phyloP scores from a whole-genome alignment of 2,329 filamentous ascomycete species.

The Alternaria longipes region DNA sequence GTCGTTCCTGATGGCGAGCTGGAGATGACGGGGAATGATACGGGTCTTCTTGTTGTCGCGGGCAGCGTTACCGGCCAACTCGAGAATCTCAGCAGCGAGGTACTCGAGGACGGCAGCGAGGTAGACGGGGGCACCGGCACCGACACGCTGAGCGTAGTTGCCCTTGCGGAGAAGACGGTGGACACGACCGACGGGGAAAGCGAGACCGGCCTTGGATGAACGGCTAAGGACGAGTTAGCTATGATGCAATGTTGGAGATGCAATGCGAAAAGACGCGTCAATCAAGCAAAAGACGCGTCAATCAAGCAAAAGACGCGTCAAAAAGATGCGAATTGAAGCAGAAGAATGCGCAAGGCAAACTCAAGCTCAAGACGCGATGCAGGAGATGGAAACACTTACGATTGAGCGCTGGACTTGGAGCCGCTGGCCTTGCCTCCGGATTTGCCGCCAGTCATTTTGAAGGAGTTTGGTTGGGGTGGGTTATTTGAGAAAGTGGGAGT shows the following conservation, averaged over 20 bases:
- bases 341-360: constrained; percentile 15
- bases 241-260: constrained; percentile 31
- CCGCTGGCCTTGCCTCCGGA: constrained; percentile 99
- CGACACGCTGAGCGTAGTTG: constrained; percentile 99
- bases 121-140: constrained; percentile 97
- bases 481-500: constrained; percentile 38
- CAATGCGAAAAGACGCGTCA: constrained; percentile 39
- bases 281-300: constrained; percentile 18
- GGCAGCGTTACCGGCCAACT: constrained; percentile 97
- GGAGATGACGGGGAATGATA: constrained; percentile 98
- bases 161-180: constrained; percentile 99
- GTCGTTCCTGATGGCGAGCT: constrained; percentile 99
- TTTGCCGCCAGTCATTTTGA: constrained; percentile 99
- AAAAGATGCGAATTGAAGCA: constrained; percentile 2
- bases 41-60: constrained; percentile 99
- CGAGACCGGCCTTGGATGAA: constrained; percentile 98
- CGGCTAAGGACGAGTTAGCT: constrained; percentile 69
- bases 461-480: constrained; percentile 48
- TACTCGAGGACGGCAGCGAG: constrained; percentile 98
- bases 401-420: constrained; percentile 95
- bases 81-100: constrained; percentile 97
- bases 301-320: constrained; percentile 17
- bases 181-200: constrained; percentile 98
- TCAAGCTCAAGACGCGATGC: constrained; percentile 15
- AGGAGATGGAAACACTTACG: constrained; percentile 70